phyloP scores from a whole-genome alignment of 2,329 filamentous ascomycete species.

The Colletotrichum cordylinicola region DNA sequence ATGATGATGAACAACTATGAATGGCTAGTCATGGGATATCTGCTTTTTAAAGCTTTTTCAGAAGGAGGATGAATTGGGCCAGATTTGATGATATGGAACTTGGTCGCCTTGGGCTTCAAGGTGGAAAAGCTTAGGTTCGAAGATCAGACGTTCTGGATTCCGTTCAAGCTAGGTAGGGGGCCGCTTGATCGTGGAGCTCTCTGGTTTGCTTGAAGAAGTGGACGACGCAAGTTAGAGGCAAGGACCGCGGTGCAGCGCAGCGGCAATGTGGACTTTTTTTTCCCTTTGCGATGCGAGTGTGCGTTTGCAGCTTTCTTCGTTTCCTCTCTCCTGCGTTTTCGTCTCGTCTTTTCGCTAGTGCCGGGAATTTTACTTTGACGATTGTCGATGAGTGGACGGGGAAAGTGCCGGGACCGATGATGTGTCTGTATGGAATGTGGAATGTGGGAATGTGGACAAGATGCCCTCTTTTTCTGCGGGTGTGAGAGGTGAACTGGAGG shows the following conservation, averaged over 20 bases:
- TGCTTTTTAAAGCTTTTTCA: not conserved
- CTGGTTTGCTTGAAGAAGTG: not conserved
- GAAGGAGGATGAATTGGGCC: not conserved
- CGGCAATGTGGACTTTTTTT: not conserved
- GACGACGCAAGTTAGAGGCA: not conserved
- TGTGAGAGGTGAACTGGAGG: not conserved
- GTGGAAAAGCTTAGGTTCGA: not conserved
- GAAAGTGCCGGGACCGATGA: not conserved
- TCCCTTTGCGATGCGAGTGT: not conserved
- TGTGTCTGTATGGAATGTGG: not conserved
- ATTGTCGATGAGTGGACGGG: constrained; percentile 10
- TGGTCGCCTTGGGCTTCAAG: not conserved
- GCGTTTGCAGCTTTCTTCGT: not conserved
- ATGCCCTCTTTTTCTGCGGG: not conserved
- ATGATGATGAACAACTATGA: not conserved
- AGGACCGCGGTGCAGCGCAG: not conserved
- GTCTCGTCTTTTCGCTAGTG: not conserved
- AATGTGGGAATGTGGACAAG: not conserved
- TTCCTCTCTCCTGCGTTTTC: not conserved
- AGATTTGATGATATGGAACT: not conserved
- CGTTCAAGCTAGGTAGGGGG: not conserved
- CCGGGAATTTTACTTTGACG: not conserved
- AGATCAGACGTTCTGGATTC: not conserved
- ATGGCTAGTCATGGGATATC: not conserved
- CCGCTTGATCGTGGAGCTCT: not conserved